Percentiles rank a stretch among this genome's conserved stretches.
Conservation (phyloP, 1,284 basidiomycete genomes). For the Cryptococcus floricola region DNA sequence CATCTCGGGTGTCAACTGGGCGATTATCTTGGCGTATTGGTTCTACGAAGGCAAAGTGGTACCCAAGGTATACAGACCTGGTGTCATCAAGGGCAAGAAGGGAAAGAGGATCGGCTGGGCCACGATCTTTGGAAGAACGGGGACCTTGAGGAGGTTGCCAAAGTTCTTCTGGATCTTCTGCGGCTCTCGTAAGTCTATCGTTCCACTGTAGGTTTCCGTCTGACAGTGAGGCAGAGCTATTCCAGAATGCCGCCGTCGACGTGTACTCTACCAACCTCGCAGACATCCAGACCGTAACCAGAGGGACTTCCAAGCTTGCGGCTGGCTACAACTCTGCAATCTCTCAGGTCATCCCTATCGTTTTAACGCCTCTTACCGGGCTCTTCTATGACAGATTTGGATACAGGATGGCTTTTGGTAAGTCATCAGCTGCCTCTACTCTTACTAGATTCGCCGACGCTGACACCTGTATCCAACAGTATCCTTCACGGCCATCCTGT, state of each 20-base stretch:
- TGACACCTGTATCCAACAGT: conserved; percentile 5
- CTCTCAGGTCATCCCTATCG: conserved; percentile 50
- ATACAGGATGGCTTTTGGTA: conserved; percentile 38
- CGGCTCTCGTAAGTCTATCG: conserved; percentile 24
- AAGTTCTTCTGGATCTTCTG: conserved; percentile 41
- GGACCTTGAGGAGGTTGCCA: conserved; percentile 22
- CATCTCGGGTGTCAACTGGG: conserved; percentile 29
- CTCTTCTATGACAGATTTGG: conserved; percentile 43
- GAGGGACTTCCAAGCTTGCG: conserved; percentile 43
- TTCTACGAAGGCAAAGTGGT: conserved; percentile 36
- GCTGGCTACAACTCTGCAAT: conserved; percentile 51
- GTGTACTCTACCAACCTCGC: conserved; percentile 48
- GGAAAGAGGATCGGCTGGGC: conserved; percentile 19
- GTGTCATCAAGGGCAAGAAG: conserved; percentile 21
- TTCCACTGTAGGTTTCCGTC: too few relatives aligned
- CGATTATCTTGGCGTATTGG: conserved; percentile 39
- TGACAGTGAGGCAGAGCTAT: conserved; percentile 19
- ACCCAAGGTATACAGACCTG: conserved; percentile 34
- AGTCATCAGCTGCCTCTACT: neutral
- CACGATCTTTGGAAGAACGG: conserved; percentile 13
- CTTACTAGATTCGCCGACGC: neutral
- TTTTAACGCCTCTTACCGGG: conserved; percentile 48
- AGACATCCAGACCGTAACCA: conserved; percentile 49
- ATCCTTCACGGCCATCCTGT: conserved; percentile 40
- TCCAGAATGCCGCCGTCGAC: conserved; percentile 46